These are phyloP conservation scores for Phytophthora boehmeriae DNA, from an alignment of 352 stramenopile genomes.

Conservation along the genomic window DNA sequence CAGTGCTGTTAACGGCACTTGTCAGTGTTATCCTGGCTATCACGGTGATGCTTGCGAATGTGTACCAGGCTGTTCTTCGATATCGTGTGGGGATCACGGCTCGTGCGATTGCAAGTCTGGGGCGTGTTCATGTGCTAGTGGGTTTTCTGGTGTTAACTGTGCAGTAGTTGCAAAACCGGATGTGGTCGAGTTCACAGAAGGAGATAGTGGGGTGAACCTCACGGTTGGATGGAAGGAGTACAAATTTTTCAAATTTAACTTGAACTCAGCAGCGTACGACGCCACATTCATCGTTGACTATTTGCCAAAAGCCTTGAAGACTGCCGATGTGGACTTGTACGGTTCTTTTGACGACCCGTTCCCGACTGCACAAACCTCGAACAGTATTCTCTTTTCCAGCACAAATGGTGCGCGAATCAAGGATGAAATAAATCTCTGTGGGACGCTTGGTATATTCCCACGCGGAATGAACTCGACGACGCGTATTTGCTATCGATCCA, in stretches of 20 bases:
- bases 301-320: conserved; percentile 5
- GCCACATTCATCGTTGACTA: conserved; percentile 66
- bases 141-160: conserved; percentile 56
- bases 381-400: conserved; percentile 58
- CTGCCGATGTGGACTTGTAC: conserved; percentile 69
- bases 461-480: conserved; percentile 60
- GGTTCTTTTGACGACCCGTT: conserved; percentile 71
- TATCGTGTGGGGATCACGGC: conserved; percentile 47
- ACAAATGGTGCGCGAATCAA: conserved; percentile 39
- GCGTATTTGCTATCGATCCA: conserved; percentile 58
- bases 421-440: conserved; percentile 76
- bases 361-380: conserved; percentile 56
- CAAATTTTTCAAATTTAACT: conserved; percentile 71
- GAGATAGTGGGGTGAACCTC: conserved; percentile 15
- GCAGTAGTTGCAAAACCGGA: conserved; percentile 16
- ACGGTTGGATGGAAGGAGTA: conserved; percentile 59
- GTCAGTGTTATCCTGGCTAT: conserved; percentile 58
- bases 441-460: conserved; percentile 66
- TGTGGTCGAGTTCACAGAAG: conserved; percentile 38
- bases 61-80: conserved; percentile 60
- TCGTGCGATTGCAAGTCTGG: conserved; percentile 69
- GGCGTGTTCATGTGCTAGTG: conserved; percentile 52
- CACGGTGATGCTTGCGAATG: conserved; percentile 72
- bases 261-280: conserved; percentile 70
- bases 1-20: conserved; percentile 49